phyloP scores from a whole-genome alignment of 176 grass and related monocot species.

The Saccharum officinarum region DNA sequence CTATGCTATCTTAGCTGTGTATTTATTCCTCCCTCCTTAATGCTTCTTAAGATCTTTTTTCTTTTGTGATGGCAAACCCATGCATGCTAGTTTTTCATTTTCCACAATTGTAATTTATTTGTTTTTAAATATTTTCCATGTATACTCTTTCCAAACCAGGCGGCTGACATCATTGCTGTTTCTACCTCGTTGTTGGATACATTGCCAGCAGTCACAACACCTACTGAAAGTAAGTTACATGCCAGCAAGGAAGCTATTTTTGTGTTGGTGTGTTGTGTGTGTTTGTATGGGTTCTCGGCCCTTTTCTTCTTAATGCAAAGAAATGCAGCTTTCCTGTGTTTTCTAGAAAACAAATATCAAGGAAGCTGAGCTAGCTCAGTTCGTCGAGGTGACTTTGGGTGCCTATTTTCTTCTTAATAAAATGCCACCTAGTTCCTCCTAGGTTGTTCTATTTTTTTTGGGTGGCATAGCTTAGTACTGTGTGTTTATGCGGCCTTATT shows the following conservation, averaged over 20 bases:
- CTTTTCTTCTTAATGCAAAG: background rate
- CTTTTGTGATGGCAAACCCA: constrained; percentile 21
- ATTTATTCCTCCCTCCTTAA: constrained; percentile 15
- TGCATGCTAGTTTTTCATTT: background rate
- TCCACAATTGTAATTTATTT: constrained; percentile 32
- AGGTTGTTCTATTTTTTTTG: background rate
- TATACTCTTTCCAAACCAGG: constrained; percentile 50
- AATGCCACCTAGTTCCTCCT: background rate
- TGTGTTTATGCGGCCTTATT: background rate
- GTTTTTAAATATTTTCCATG: constrained; percentile 22
- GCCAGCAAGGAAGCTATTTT: background rate
- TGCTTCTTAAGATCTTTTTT: background rate
- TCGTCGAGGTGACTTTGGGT: background rate
- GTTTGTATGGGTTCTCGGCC: background rate
- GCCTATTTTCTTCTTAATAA: background rate
- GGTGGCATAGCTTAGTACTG: background rate
- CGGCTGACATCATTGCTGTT: constrained; percentile 74
- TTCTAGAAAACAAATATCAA: background rate
- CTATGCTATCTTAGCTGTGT: background rate
- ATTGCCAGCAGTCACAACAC: constrained; percentile 52
- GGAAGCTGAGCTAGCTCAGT: background rate
- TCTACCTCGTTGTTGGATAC: constrained; percentile 70
- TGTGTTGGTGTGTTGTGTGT: background rate
- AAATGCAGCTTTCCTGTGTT: background rate
- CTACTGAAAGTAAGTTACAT: constrained; percentile 51